Evolutionary conservation across 352 stramenopile species (phyloP), one percentile per base, ranked within the genome.

Genomic region (Saprolegnia diclina): DNA sequence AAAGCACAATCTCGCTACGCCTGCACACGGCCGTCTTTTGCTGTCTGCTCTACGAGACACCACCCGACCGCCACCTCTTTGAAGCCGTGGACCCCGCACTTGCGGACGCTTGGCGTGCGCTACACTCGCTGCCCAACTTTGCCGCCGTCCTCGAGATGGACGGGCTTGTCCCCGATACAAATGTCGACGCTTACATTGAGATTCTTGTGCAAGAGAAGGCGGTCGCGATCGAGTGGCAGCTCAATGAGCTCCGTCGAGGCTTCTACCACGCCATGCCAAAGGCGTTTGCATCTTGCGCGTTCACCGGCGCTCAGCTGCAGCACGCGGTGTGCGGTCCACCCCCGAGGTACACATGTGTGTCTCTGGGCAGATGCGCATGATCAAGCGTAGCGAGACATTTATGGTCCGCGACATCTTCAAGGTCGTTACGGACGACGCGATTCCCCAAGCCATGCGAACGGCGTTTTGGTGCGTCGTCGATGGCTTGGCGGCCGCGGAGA

Each of bases 381-480:
- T 13, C 3, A 59, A 4, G 52, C 11, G 35, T 24, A 59, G 52
- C 7, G 52, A 59, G 3, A 11, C 40, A 10, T 48, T 69, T 37
- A 53, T 24, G 21, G 6, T 69, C 18, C 42, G 53, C 4, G n/a
- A 26, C 11, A 40, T 61, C n/a, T 69, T 69, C 42, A n/a, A 48
- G 1, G 63, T 69, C 13, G 53, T 52, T 4, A 53, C 38, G 48
- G 50, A 69, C 29, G 37, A 61, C 18, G 63, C 40, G n/a, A 22
- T 69, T 5, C 29, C 18, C n/a, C 11, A 29, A 4, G 5, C 21
- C 3, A 37, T 69, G 14, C 45, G 46, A 18, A n/a, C 29, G 48
- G 63, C 63, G 11, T 57, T 69, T 18, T 69, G 63, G 63, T 0
- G 54, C 21, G 50, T 69, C 29, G 19, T 69, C 19, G 63, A 63